Base-by-base conservation (phyloP, 78 protist genomes). In the Mantamonas sphyraenae region DNA sequence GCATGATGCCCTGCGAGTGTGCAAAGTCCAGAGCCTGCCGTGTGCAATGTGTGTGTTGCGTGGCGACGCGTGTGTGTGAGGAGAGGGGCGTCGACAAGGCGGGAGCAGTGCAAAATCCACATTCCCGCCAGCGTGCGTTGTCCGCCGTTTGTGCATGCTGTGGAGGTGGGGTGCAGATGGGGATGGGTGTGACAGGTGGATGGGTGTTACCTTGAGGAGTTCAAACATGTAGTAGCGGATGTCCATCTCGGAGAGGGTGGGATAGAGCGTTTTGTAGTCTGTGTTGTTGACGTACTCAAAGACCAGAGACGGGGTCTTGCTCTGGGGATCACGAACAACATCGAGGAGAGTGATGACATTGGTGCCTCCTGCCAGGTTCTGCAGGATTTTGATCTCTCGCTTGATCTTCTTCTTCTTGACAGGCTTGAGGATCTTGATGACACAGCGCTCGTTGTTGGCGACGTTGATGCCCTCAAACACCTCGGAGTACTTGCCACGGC, bases 401-500 rank as follows among this genome's bases (percentile, higher is more conserved):
- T 85, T 78, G 73, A 98, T 93, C 84, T 97, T 90, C 78, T 90
- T 90, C 81, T 81, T 84, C 73, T 92, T 92, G 5, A 88, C 92
- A 35, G 93, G 93, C 67, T 92, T 92, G 33, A 88, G 61, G 12
- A n/a, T 50, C 78, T 93, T 93, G 61, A 93, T 73, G 37, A 93
- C 88, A 51, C 87, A 77, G 38, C 58, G 67, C 31, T 64, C 69
- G 39, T 82, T 70, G 31, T 34, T 82, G 58, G n/a, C 24, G 10
- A 70, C 33, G 58, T 90, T 81, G 22, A 82, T 38, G 19, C 99
- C 99, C 63, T 91, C 95, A 61, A 98, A 98, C 24, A 98, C 99
- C 60, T 98, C 99, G 39, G 90, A 73, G 84, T 97, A 98, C 86
- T 98, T 98, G 42, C 99, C 99, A 20, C 99, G 87, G 31, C 99